Conservation (phyloP, 106 monocot species). For the Dactylorhiza incarnata region DNA sequence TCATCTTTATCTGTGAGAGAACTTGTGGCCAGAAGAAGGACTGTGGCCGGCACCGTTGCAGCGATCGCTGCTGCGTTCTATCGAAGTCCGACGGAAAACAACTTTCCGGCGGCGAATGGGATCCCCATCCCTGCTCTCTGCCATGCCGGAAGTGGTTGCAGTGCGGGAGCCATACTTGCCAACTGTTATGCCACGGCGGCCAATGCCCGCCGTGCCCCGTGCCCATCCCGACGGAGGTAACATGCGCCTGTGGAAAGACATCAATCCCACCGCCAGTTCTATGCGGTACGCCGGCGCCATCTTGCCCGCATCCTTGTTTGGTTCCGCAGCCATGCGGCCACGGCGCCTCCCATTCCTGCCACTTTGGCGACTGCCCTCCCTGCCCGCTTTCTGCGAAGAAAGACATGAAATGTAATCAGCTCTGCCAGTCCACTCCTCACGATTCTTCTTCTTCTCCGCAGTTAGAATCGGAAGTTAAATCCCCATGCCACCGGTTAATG, state of each 20-base stretch:
- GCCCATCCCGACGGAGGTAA: conserved; percentile 68
- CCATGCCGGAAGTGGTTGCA: conserved; percentile 75
- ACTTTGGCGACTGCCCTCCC: conserved; percentile 89
- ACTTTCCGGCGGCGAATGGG: conserved; percentile 46
- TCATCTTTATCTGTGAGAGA: conserved; percentile 60
- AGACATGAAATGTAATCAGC: conserved; percentile 89
- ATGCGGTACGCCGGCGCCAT: conserved; percentile 74
- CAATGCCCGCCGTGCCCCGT: conserved; percentile 87
- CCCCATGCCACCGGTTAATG: too few relatives aligned
- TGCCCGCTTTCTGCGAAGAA: conserved; percentile 57
- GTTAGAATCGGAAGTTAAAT: too few relatives aligned
- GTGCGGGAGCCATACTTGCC: conserved; percentile 87
- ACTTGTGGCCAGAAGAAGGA: conserved; percentile 80
- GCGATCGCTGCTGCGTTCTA: conserved; percentile 67
- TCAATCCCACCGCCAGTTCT: conserved; percentile 80
- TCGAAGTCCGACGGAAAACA: conserved; percentile 13
- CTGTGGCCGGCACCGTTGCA: conserved; percentile 89
- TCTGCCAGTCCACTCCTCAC: conserved; percentile 81
- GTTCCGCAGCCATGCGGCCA: conserved; percentile 82
- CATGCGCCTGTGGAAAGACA: conserved; percentile 91
- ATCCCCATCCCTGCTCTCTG: conserved; percentile 70
- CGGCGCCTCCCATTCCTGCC: conserved; percentile 66
- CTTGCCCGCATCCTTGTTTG: conserved; percentile 58
- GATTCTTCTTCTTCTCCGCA: conserved; percentile 36
- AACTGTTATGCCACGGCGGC: conserved; percentile 74